phyloP scores from a whole-genome alignment of 139 green algal genomes.

The Chlamydomonas sp. region DNA sequence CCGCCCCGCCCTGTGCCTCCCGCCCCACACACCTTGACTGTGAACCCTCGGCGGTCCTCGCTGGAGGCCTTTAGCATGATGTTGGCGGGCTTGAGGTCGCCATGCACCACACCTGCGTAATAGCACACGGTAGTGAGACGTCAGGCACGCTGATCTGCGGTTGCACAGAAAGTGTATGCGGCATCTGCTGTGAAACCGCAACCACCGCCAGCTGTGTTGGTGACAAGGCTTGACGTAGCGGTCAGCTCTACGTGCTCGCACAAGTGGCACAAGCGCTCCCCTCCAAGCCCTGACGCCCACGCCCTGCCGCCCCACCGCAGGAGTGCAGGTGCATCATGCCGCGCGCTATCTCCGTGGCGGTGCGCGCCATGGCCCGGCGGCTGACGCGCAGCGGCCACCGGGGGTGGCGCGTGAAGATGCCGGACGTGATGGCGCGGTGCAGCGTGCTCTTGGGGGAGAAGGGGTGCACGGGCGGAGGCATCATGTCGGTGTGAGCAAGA shows the following conservation, averaged over 20 bases:
- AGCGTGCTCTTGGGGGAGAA: not conserved
- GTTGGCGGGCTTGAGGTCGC: conserved; percentile 23
- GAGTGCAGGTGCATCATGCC: not conserved
- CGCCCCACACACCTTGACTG: conserved; percentile 1
- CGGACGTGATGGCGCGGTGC: not conserved
- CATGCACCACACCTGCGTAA: not conserved
- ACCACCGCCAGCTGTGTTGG: no score
- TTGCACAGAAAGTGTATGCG: no score
- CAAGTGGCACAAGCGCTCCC: no score
- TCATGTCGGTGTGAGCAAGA: no score
- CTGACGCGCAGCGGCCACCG: not conserved
- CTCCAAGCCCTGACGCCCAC: no score
- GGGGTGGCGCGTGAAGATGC: not conserved
- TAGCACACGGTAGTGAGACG: no score
- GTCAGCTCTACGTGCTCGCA: no score
- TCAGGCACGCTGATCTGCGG: no score
- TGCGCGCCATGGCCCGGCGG: not conserved
- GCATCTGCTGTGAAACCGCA: no score
- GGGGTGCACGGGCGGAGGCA: not conserved
- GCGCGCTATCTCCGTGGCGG: not conserved
- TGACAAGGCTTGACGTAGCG: no score
- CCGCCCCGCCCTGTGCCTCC: not conserved
- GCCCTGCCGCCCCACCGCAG: no score
- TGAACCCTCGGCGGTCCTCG: conserved; percentile 24
- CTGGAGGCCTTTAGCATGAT: not conserved